Evolutionary conservation across 768 basidiomycete genomes (phyloP).

Genomic region (Hericium alpestre): DNA sequence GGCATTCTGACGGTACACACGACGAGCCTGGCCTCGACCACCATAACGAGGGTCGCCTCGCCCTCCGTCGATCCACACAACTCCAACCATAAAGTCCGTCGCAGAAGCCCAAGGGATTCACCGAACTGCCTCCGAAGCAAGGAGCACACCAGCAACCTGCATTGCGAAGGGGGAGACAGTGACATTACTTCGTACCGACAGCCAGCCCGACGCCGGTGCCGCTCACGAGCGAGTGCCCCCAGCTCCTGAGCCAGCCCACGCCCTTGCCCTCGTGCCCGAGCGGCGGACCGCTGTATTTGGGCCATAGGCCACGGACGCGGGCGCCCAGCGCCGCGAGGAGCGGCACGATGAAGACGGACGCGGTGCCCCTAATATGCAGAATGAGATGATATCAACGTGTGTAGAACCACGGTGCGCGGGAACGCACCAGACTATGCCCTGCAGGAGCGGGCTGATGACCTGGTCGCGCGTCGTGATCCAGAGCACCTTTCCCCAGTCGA

Average conservation of each 20-base stretch:
- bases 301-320: neutral
- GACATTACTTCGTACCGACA: neutral
- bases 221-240: neutral
- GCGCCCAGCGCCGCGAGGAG: neutral
- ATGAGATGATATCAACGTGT: neutral
- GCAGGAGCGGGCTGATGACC: slow-evolving; percentile 53
- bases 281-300: neutral
- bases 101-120: too few species aligned
- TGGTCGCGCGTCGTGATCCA: slow-evolving; percentile 65
- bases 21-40: too few species aligned
- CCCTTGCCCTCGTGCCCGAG: neutral
- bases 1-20: too few species aligned
- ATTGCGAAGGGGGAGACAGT: neutral
- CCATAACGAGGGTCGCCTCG: too few species aligned
- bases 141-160: too few species aligned
- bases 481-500: slow-evolving; percentile 47
- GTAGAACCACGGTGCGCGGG: neutral
- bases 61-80: too few species aligned
- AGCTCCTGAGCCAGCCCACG: neutral
- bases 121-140: too few species aligned
- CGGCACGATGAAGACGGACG: neutral
- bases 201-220: neutral
- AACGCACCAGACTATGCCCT: slow-evolving; percentile 57
- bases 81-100: too few species aligned
- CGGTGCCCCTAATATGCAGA: neutral